These are phyloP conservation scores for Geotrichum bryndzae DNA, from an alignment of 1,139 yeast species.

Conservation along the genomic window DNA sequence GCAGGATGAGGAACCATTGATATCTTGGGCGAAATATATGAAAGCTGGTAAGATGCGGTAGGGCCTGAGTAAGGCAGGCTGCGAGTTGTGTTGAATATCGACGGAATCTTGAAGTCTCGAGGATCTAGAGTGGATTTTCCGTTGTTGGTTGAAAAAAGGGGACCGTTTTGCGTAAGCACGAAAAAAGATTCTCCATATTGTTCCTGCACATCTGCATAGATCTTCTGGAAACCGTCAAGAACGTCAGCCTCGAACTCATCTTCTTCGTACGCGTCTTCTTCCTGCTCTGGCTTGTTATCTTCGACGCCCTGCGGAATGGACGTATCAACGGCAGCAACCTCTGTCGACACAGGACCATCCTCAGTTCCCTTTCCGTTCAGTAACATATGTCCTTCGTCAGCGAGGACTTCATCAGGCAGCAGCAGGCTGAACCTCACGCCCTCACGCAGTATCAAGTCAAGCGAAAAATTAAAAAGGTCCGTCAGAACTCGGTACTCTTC, in stretches of 20 bases:
- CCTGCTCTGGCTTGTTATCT: constrained; percentile 13
- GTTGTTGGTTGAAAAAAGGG: constrained; percentile 63
- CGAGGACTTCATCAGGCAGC: constrained; percentile 23
- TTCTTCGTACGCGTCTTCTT: constrained; percentile 22
- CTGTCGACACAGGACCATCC: constrained; percentile 3
- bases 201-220: constrained; percentile 53
- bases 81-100: constrained; percentile 52
- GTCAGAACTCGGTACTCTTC: constrained; percentile 54
- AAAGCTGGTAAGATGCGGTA: constrained; percentile 41
- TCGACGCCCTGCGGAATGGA: constrained; percentile 21
- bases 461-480: constrained; percentile 60
- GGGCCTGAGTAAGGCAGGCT: constrained; percentile 48
- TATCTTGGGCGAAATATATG: constrained; percentile 46
- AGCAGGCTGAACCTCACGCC: constrained; percentile 45
- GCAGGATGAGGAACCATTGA: constrained; percentile 57
- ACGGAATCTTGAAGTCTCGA: constrained; percentile 54
- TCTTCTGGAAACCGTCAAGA: constrained; percentile 57
- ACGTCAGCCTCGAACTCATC: constrained; percentile 35
- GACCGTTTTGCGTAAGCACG: constrained; percentile 46
- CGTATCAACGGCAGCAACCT: constrained; percentile 14
- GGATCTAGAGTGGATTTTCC: constrained; percentile 63
- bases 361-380: constrained; percentile 17
- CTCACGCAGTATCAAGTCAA: constrained; percentile 70
- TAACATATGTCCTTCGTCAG: constrained; percentile 9
- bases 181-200: constrained; percentile 61